These are phyloP conservation scores for Talaromyces sp. DNA, from an alignment of 2,329 filamentous ascomycete genomes.

Conservation along the genomic window DNA sequence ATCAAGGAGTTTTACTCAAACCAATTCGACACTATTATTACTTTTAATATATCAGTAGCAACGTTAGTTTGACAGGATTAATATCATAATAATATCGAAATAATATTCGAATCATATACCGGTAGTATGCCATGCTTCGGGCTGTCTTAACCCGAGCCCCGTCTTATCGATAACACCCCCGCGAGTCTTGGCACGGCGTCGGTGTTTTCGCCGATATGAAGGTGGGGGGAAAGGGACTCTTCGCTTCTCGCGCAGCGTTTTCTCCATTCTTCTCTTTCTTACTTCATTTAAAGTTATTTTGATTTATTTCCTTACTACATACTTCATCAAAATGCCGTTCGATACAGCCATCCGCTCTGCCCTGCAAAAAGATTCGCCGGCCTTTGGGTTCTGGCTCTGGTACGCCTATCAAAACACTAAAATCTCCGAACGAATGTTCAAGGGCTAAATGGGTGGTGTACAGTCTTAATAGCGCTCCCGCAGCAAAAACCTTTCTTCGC, in stretches of 20 bases:
- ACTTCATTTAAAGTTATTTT: neutral
- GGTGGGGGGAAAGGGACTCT: neutral
- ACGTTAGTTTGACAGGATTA: no score
- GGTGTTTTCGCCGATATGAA: neutral
- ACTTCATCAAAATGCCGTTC: slow-evolving; percentile 4
- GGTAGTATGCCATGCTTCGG: neutral
- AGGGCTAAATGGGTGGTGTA: neutral
- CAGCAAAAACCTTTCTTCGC: slow-evolving; percentile 10
- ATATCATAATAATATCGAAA: no score
- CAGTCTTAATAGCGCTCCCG: slow-evolving; percentile 7
- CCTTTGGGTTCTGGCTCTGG: slow-evolving; percentile 11
- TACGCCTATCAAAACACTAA: neutral
- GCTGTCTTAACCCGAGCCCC: neutral
- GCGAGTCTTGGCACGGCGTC: neutral
- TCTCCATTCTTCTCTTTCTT: neutral
- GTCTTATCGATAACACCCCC: neutral
- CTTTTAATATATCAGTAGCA: neutral
- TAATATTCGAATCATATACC: no score
- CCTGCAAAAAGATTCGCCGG: slow-evolving; percentile 3
- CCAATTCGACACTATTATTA: no score
- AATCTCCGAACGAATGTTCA: neutral
- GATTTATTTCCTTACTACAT: neutral
- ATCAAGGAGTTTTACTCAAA: no score
- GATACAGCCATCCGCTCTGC: slow-evolving; percentile 6
- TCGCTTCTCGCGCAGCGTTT: neutral